Conservation (phyloP, 139 green algal species). For the Haematococcus sp. region DNA sequence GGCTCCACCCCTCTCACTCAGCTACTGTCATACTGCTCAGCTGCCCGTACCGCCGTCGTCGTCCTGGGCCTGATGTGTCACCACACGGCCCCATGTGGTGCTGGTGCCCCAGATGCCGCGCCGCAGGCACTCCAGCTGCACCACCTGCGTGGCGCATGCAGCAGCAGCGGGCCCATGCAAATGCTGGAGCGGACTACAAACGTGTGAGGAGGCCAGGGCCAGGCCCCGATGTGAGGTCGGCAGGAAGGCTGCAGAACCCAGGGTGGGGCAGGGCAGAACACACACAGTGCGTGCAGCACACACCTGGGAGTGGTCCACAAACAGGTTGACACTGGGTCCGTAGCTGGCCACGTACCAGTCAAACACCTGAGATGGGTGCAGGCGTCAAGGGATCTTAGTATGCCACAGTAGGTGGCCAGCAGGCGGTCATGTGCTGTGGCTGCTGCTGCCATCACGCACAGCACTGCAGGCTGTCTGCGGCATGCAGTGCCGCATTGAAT, state of each 20-base stretch:
- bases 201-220: too few species aligned
- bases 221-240: too few species aligned
- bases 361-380: constrained; percentile 15
- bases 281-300: not conserved
- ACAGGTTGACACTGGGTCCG: constrained; percentile 27
- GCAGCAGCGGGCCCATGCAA: too few species aligned
- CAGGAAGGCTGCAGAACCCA: not conserved
- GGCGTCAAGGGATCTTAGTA: not conserved
- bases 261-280: not conserved
- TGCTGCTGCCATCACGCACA: too few species aligned
- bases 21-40: too few species aligned
- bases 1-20: too few species aligned
- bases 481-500: too few species aligned
- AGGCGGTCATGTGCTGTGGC: too few species aligned
- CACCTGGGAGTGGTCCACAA: constrained; percentile 39
- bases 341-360: constrained; percentile 24
- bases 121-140: constrained; percentile 36
- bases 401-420: too few species aligned
- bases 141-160: constrained; percentile 26
- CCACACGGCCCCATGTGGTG: constrained; percentile 4
- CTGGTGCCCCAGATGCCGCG: constrained; percentile 30
- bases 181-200: too few species aligned
- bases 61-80: not conserved
- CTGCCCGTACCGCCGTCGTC: too few species aligned
- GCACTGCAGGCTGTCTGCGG: too few species aligned